These are phyloP conservation scores for Pseudogymnoascus sp. DNA, from an alignment of 2,329 filamentous ascomycete species.

Conservation along the genomic window DNA sequence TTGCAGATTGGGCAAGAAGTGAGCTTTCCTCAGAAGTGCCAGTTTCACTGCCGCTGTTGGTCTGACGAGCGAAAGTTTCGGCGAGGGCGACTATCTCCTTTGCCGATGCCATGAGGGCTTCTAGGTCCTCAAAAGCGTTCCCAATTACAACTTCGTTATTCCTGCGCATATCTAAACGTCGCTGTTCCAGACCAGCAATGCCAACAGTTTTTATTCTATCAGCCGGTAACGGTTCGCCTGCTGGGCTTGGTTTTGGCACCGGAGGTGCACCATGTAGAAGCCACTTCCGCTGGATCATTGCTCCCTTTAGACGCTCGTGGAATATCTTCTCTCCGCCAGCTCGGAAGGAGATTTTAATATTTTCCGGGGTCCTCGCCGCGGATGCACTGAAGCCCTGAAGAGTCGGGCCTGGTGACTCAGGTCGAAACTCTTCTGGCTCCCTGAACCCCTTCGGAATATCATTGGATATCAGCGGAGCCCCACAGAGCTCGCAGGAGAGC, in stretches of 20 bases:
- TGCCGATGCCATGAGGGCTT: constrained; percentile 93
- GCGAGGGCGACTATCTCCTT: constrained; percentile 93
- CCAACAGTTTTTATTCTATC: constrained; percentile 61
- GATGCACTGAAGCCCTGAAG: constrained; percentile 34
- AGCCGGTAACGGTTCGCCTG: constrained; percentile 18
- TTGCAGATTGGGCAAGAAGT: constrained; percentile 72
- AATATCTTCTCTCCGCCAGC: constrained; percentile 85
- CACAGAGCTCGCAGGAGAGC: constrained; percentile 82
- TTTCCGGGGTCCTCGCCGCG: constrained; percentile 55
- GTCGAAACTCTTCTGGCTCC: constrained; percentile 39
- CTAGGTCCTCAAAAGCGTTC: constrained; percentile 88
- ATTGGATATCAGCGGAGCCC: constrained; percentile 60
- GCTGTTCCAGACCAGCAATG: constrained; percentile 84
- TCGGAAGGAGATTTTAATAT: constrained; percentile 87
- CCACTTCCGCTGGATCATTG: constrained; percentile 92
- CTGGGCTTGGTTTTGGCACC: constrained; percentile 55
- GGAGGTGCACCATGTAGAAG: constrained; percentile 83
- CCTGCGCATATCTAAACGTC: constrained; percentile 74
- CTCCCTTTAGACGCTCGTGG: constrained; percentile 77
- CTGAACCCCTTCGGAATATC: constrained; percentile 36
- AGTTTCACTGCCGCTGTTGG: constrained; percentile 46
- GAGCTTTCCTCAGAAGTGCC: constrained; percentile 62
- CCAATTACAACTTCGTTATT: constrained; percentile 93
- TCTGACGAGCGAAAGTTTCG: constrained; percentile 72
- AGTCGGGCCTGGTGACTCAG: constrained; percentile 72